Evolutionary conservation across 2,329 filamentous ascomycete species (phyloP).

Genomic region (Paracoccidioides brasiliensis): DNA sequence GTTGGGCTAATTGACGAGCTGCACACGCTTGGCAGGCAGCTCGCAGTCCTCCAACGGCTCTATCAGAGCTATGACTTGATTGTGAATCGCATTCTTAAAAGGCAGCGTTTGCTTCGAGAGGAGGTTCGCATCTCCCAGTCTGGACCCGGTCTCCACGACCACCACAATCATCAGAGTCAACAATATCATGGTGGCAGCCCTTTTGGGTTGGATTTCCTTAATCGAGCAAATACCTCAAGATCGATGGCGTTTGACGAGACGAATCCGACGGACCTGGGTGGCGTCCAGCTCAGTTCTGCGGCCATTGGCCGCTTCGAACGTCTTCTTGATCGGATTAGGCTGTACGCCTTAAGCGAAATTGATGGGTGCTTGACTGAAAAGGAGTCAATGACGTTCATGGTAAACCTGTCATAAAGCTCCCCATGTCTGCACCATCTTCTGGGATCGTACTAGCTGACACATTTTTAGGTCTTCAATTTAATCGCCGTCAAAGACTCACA

Average conservation of each 20-base stretch:
- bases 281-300: slow-evolving; percentile 31
- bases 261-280: slow-evolving; percentile 19
- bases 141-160: slow-evolving; percentile 10
- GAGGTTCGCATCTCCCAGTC: slow-evolving; percentile 18
- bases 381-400: slow-evolving; percentile 54
- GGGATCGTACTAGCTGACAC: background rate
- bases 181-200: background rate
- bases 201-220: background rate
- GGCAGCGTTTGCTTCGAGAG: slow-evolving; percentile 29
- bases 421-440: background rate
- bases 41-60: slow-evolving; percentile 48
- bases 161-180: slow-evolving; percentile 4
- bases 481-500: slow-evolving; percentile 63
- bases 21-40: slow-evolving; percentile 47
- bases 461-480: slow-evolving; percentile 57
- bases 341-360: slow-evolving; percentile 51
- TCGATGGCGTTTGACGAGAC: background rate
- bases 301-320: slow-evolving; percentile 48
- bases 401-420: slow-evolving; percentile 22
- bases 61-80: slow-evolving; percentile 51
- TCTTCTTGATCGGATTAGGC: slow-evolving; percentile 45
- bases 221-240: slow-evolving; percentile 1
- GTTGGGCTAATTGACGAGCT: slow-evolving; percentile 37
- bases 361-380: slow-evolving; percentile 56
- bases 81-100: slow-evolving; percentile 47